A percentile compares a stretch with the other conserved stretches of the same genome.
phyloP scores from a whole-genome alignment of 768 basidiomycete genomes.

The Xanthoconium stramineum region DNA sequence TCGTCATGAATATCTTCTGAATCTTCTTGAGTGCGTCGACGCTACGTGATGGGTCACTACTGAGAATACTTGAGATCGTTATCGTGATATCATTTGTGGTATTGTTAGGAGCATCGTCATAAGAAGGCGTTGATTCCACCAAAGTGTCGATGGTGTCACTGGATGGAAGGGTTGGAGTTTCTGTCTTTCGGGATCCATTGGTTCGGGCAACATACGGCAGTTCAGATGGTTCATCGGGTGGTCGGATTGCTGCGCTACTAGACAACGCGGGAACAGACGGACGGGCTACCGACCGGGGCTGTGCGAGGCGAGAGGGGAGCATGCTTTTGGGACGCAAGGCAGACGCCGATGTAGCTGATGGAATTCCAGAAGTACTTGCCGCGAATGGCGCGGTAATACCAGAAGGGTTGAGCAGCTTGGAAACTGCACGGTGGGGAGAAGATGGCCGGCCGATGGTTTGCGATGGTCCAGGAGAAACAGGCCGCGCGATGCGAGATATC shows the following conservation, averaged over 20 bases:
- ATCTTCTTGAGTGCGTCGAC: slow-evolving; percentile 94
- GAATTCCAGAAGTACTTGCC: slow-evolving; percentile 22
- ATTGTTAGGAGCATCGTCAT: slow-evolving; percentile 17
- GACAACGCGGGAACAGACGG: slow-evolving; percentile 23
- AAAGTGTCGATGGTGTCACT: slow-evolving; percentile 31
- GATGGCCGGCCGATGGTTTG: slow-evolving; percentile 40
- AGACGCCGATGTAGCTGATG: slow-evolving; percentile 35
- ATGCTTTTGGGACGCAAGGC: slow-evolving; percentile 59
- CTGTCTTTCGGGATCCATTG: slow-evolving; percentile 15
- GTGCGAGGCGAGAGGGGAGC: slow-evolving; percentile 71
- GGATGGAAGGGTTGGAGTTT: slow-evolving; percentile 17
- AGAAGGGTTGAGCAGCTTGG: slow-evolving; percentile 40
- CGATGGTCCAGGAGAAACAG: slow-evolving; percentile 39
- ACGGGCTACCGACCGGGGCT: slow-evolving; percentile 49
- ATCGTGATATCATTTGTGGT: slow-evolving; percentile 63
- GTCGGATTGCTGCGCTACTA: slow-evolving; percentile 23
- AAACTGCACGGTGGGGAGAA: slow-evolving; percentile 44
- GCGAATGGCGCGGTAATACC: slow-evolving; percentile 10
- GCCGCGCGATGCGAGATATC: slow-evolving; percentile 40
- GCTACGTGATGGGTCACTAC: slow-evolving; percentile 78
- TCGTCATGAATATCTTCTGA: slow-evolving; percentile 78
- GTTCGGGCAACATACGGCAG: slow-evolving; percentile 24
- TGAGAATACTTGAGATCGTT: slow-evolving; percentile 85
- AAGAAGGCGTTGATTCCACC: slow-evolving; percentile 29
- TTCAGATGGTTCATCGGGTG: slow-evolving; percentile 30